phyloP scores from a whole-genome alignment of 148 eudicot species.

The Chenopodium suecicum region DNA sequence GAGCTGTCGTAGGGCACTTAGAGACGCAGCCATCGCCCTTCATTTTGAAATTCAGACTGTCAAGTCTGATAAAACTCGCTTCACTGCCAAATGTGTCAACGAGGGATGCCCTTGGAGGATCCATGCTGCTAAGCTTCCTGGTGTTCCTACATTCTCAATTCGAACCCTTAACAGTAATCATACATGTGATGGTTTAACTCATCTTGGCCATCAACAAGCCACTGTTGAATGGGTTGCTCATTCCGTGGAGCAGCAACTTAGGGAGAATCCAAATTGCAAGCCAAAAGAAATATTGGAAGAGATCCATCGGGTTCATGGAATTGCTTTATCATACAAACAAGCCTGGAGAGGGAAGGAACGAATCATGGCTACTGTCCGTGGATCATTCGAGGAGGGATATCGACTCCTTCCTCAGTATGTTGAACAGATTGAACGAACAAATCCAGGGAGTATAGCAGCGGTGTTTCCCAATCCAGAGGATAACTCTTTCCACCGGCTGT shows the following conservation, averaged over 20 bases:
- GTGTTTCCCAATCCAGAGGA: slow-evolving; percentile 58
- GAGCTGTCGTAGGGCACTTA: slow-evolving; percentile 61
- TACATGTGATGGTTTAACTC: slow-evolving; percentile 62
- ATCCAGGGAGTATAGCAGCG: slow-evolving; percentile 70
- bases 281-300: slow-evolving; percentile 82
- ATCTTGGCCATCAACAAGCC: slow-evolving; percentile 83
- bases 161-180: slow-evolving; percentile 63
- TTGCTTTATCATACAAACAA: slow-evolving; percentile 77
- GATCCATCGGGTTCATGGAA: slow-evolving; percentile 70
- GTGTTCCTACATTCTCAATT: slow-evolving; percentile 68
- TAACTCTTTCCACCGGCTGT: slow-evolving; percentile 56
- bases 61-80: slow-evolving; percentile 74
- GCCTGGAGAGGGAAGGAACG: slow-evolving; percentile 91
- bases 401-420: slow-evolving; percentile 72
- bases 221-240: slow-evolving; percentile 79
- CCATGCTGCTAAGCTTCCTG: slow-evolving; percentile 78
- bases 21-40: slow-evolving; percentile 64
- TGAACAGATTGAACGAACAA: slow-evolving; percentile 55
- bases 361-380: slow-evolving; percentile 73
- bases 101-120: slow-evolving; percentile 85
- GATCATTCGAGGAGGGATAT: slow-evolving; percentile 70
- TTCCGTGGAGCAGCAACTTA: slow-evolving; percentile 57
- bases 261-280: slow-evolving; percentile 70
- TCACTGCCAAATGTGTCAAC: slow-evolving; percentile 72
- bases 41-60: slow-evolving; percentile 75